These are phyloP conservation scores for Calonectria leucothoes DNA, from an alignment of 2,329 filamentous ascomycete genomes.

Conservation along the genomic window DNA sequence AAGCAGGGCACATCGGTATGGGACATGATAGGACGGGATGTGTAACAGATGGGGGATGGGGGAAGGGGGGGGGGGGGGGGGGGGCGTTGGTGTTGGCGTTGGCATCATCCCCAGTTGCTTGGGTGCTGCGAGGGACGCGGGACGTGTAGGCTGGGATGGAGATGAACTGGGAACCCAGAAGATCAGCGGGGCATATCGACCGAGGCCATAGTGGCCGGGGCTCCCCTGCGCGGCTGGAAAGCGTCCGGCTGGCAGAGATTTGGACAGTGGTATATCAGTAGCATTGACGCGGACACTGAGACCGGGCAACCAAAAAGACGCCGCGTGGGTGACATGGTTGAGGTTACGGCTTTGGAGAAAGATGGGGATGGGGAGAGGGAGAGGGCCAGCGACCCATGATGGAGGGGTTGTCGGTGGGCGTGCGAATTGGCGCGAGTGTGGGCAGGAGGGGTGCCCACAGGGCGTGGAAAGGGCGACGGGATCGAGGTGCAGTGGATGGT, in stretches of 20 bases:
- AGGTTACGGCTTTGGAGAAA: conserved; percentile 33
- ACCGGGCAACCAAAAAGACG: conserved; percentile 26
- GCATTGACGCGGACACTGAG: conserved; percentile 26
- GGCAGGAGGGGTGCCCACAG: neutral
- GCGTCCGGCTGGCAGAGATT: conserved; percentile 20
- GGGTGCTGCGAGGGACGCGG: conserved; percentile 3
- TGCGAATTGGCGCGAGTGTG: conserved; percentile 4
- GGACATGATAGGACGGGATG: conserved; percentile 20
- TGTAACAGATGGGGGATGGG: conserved; percentile 17
- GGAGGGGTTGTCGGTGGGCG: conserved; percentile 14
- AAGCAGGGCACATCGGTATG: conserved; percentile 6
- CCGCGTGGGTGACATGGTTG: conserved; percentile 33
- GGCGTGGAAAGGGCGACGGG: conserved; percentile 9
- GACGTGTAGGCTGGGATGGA: conserved; percentile 19
- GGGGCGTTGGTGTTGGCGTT: conserved; percentile 36
- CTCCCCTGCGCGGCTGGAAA: conserved; percentile 28
- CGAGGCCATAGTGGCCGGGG: conserved; percentile 33
- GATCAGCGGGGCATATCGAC: conserved; percentile 43
- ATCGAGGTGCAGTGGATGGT: conserved; percentile 2
- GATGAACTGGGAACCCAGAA: conserved; percentile 32
- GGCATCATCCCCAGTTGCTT: conserved; percentile 36
- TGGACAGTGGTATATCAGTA: conserved; percentile 10
- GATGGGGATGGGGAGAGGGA: conserved; percentile 39
- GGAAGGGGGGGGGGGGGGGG: neutral
- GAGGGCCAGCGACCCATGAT: conserved; percentile 11